These are phyloP conservation scores for Nitzschia palea DNA, from an alignment of 108 stramenopile genomes.

Conservation along the genomic window DNA sequence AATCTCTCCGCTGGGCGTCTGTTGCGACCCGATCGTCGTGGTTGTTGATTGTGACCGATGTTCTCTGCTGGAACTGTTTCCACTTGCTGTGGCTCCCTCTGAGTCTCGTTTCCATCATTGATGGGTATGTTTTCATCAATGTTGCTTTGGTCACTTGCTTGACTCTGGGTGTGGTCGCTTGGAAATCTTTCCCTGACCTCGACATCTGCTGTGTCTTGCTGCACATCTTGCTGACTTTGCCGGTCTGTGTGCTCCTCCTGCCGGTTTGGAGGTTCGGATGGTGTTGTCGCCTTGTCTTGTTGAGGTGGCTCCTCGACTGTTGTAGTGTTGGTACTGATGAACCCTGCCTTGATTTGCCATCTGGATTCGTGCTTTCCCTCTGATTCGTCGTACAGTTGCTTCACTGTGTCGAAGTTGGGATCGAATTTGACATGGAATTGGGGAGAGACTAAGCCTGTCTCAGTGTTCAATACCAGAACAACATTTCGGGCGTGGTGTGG, in stretches of 20 bases:
- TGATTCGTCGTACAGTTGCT: neutral
- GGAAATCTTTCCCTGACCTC: too few relatives aligned
- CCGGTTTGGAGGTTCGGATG: too few relatives aligned
- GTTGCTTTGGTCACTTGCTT: too few relatives aligned
- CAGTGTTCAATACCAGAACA: slow-evolving; percentile 9
- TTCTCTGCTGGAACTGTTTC: neutral
- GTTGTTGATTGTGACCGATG: neutral
- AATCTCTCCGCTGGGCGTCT: neutral
- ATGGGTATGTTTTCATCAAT: too few relatives aligned
- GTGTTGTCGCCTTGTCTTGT: neutral
- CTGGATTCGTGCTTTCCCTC: too few relatives aligned
- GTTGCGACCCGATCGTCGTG: slow-evolving; percentile 4
- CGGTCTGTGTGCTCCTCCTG: too few relatives aligned
- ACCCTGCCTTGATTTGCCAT: slow-evolving; percentile 11
- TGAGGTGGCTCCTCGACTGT: neutral
- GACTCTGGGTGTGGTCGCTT: too few relatives aligned
- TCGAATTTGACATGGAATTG: slow-evolving; percentile 37
- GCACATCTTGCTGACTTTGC: too few relatives aligned
- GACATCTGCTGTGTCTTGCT: neutral
- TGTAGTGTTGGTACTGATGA: neutral
- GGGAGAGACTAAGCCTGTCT: slow-evolving; percentile 32
- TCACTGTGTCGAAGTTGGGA: slow-evolving; percentile 13
- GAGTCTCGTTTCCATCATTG: too few relatives aligned
- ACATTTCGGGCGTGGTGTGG: slow-evolving; percentile 7
- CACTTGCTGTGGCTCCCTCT: too few relatives aligned